A percentile compares a stretch with the other conserved stretches of the same genome.
Evolutionary conservation across 2,329 filamentous ascomycete genomes (phyloP).

Genomic region (Fusarium bulbicola): DNA sequence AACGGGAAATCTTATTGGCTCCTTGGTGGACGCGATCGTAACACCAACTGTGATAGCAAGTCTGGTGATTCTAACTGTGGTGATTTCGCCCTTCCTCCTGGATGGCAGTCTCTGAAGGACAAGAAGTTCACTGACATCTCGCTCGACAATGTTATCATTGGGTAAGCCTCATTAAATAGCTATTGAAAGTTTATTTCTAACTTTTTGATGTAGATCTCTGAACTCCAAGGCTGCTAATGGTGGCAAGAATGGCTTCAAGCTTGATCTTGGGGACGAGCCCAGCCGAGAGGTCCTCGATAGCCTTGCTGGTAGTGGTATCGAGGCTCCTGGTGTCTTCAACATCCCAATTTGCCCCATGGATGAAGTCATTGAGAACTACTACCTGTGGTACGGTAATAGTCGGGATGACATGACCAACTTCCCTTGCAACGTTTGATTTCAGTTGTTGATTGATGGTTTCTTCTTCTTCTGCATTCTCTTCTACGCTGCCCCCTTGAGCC

Average conservation of each 20-base stretch:
- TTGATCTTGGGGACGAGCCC: constrained; percentile 1
- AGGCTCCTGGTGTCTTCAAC: constrained; percentile 17
- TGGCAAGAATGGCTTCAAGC: constrained; percentile 17
- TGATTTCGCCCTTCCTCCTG: constrained; percentile 4
- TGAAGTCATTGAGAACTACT: constrained; percentile 20
- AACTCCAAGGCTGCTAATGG: constrained; percentile 17
- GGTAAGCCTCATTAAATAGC: neutral
- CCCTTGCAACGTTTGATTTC: constrained; percentile 14
- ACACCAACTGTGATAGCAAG: constrained; percentile 4
- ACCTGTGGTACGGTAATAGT: neutral
- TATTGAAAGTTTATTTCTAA: neutral
- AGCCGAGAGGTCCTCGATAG: constrained; percentile 10
- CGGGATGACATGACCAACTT: constrained; percentile 17
- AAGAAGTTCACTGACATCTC: constrained; percentile 16
- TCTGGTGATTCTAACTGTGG: constrained; percentile 4
- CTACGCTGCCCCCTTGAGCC: accelerated
- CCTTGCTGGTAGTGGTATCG: constrained; percentile 12
- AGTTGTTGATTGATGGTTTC: accelerated
- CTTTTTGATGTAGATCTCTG: constrained; percentile 1
- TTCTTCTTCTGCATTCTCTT: neutral
- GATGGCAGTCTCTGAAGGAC: constrained; percentile 2
- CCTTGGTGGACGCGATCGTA: neutral
- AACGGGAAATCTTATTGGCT: constrained; percentile 18
- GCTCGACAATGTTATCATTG: constrained; percentile 2
- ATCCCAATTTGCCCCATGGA: constrained; percentile 23